These are phyloP conservation scores for Bromus sterilis DNA, from an alignment of 176 grass and related monocot species.

Conservation along the genomic window DNA sequence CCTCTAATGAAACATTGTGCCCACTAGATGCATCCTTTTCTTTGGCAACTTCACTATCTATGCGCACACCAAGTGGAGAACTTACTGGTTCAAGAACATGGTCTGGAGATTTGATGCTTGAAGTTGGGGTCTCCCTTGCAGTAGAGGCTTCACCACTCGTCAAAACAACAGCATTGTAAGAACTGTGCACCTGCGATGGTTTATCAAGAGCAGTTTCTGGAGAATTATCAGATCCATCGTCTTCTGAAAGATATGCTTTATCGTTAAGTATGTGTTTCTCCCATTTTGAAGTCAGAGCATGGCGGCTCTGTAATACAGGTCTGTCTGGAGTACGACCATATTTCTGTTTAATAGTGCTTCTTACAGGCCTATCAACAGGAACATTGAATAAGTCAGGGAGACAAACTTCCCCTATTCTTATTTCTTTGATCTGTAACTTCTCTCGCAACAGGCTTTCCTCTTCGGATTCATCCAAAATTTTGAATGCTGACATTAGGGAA, in stretches of 20 bases:
- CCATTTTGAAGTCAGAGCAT: conserved; percentile 29
- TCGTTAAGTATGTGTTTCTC: conserved; percentile 19
- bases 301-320: conserved; percentile 1
- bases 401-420: conserved; percentile 25
- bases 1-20: conserved; percentile 12
- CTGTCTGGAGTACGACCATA: conserved; percentile 21
- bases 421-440: conserved; percentile 39
- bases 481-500: conserved; percentile 30
- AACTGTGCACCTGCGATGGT: not conserved
- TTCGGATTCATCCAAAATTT: conserved; percentile 34
- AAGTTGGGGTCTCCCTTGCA: conserved; percentile 2
- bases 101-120: not conserved
- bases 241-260: conserved; percentile 12
- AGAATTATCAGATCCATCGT: conserved; percentile 30
- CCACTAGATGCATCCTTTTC: conserved; percentile 1
- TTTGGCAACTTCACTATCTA: conserved; percentile 19
- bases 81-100: conserved; percentile 11
- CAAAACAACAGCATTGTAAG: conserved; percentile 1
- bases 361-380: not conserved
- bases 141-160: conserved; percentile 1
- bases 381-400: conserved; percentile 17
- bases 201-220: conserved; percentile 28
- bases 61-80: conserved; percentile 5
- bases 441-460: conserved; percentile 28
- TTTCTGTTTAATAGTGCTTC: not conserved